phyloP scores from a whole-genome alignment of 2,329 filamentous ascomycete genomes.

The Lachnellula occidentalis region DNA sequence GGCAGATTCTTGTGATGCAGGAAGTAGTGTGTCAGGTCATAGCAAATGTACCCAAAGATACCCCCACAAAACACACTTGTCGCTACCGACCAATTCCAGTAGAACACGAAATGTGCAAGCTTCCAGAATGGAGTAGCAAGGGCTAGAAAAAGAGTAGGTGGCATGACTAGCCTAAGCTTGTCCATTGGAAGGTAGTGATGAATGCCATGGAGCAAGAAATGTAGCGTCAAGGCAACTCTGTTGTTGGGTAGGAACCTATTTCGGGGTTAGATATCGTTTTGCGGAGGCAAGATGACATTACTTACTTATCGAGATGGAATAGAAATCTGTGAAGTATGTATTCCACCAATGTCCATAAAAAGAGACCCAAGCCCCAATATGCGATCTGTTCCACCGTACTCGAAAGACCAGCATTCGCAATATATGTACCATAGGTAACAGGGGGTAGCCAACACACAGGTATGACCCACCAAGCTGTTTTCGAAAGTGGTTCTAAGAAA shows the following conservation, averaged over 20 bases:
- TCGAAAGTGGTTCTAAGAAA: slow-evolving; percentile 93
- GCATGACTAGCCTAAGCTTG: slow-evolving; percentile 94
- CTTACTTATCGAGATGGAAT: slow-evolving; percentile 90
- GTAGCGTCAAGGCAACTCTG: slow-evolving; percentile 73
- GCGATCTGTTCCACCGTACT: slow-evolving; percentile 42
- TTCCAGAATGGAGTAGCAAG: slow-evolving; percentile 91
- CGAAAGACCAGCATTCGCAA: slow-evolving; percentile 58
- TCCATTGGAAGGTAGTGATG: slow-evolving; percentile 99
- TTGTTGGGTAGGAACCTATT: slow-evolving; percentile 83
- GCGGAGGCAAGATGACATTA: slow-evolving; percentile 16
- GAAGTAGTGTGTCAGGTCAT: slow-evolving; percentile 98
- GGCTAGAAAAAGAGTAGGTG: slow-evolving; percentile 76
- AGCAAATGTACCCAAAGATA: slow-evolving; percentile 92
- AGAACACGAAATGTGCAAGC: slow-evolving; percentile 76
- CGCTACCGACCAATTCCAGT: slow-evolving; percentile 77
- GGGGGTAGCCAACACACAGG: slow-evolving; percentile 81
- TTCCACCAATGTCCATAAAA: slow-evolving; percentile 84
- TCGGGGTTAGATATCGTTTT: slow-evolving; percentile 24
- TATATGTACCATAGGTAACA: slow-evolving; percentile 64
- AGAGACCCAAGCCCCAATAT: slow-evolving; percentile 67
- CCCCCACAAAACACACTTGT: slow-evolving; percentile 79
- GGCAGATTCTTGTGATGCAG: slow-evolving; percentile 92
- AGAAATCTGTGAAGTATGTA: slow-evolving; percentile 84
- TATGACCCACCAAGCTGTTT: slow-evolving; percentile 91
- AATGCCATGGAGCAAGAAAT: slow-evolving; percentile 93